These are phyloP conservation scores for Onygenales sp. DNA, from an alignment of 2,329 filamentous ascomycete species.

Conservation along the genomic window DNA sequence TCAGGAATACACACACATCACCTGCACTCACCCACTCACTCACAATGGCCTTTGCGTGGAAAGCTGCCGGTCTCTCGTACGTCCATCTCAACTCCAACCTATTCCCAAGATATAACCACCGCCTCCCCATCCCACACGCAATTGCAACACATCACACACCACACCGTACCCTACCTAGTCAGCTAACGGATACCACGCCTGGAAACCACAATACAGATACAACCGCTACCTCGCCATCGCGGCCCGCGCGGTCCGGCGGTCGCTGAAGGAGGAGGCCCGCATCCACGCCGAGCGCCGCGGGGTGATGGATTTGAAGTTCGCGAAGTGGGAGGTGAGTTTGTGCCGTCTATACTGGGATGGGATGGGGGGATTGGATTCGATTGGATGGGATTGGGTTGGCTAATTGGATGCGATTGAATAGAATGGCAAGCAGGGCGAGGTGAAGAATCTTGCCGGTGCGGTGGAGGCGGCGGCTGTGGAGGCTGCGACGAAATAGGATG, in stretches of 20 bases:
- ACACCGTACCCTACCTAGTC: background rate
- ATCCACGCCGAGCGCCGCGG: slow-evolving; percentile 80
- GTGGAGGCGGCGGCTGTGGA: slow-evolving; percentile 37
- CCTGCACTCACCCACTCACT: slow-evolving; percentile 17
- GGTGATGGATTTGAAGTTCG: slow-evolving; percentile 78
- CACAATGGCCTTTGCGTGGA: slow-evolving; percentile 97
- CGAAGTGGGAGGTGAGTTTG: slow-evolving; percentile 86
- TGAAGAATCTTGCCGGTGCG: slow-evolving; percentile 57
- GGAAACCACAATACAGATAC: slow-evolving; percentile 57
- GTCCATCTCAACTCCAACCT: slow-evolving; percentile 26
- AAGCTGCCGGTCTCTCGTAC: slow-evolving; percentile 93
- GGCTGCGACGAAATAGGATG: slow-evolving; percentile 32
- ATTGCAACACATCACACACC: background rate
- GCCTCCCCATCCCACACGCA: background rate
- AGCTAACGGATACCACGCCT: background rate
- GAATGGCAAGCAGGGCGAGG: slow-evolving; percentile 93
- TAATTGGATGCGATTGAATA: slow-evolving; percentile 34
- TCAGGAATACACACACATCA: slow-evolving; percentile 8
- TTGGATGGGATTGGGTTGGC: slow-evolving; percentile 3
- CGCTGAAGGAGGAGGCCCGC: slow-evolving; percentile 91
- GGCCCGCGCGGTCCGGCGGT: slow-evolving; percentile 87
- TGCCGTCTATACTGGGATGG: slow-evolving; percentile 6
- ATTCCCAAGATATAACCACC: background rate
- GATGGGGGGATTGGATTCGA: background rate
- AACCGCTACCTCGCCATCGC: slow-evolving; percentile 98